Percentiles rank a stretch among this genome's conserved stretches.
Evolutionary conservation across 2,329 filamentous ascomycete genomes (phyloP).

Genomic region (Apiospora kogelbergensis): DNA sequence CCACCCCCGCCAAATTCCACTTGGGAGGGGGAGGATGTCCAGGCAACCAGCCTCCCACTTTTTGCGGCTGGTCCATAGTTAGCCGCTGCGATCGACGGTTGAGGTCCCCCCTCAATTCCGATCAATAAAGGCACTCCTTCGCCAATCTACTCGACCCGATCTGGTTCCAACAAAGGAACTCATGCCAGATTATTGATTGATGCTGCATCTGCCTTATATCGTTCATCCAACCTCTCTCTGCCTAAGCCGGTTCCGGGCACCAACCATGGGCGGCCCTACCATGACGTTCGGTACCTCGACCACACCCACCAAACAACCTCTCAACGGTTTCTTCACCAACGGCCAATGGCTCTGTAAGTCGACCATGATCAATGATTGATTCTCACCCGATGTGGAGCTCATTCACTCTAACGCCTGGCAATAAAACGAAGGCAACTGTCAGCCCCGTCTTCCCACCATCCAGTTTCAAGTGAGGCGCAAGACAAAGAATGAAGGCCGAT

Average conservation of each 20-base stretch:
- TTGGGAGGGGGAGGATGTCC: background rate
- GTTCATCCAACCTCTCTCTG: too few species aligned
- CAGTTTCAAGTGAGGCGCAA: conserved; percentile 51
- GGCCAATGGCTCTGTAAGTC: conserved; percentile 24
- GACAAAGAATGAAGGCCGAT: conserved; percentile 48
- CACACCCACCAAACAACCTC: conserved; percentile 12
- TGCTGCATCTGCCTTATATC: too few species aligned
- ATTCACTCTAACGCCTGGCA: background rate
- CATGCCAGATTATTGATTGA: background rate
- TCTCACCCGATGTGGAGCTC: background rate
- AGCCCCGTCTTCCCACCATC: conserved; percentile 47
- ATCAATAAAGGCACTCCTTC: background rate
- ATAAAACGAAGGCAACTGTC: conserved; percentile 45
- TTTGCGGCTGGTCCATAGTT: background rate
- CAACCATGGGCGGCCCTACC: background rate
- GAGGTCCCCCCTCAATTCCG: background rate
- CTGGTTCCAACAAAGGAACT: background rate
- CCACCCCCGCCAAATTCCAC: background rate
- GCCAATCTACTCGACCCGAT: background rate
- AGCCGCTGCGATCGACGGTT: background rate
- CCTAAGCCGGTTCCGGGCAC: too few species aligned
- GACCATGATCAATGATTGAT: background rate
- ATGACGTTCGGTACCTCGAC: conserved; percentile 12
- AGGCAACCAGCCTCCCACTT: background rate
- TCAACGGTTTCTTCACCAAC: conserved; percentile 13